Evolutionary conservation across 2,329 filamentous ascomycete genomes (phyloP), one percentile per base, ranked within the genome.

Genomic region (Colletotrichum cordylinicola): DNA sequence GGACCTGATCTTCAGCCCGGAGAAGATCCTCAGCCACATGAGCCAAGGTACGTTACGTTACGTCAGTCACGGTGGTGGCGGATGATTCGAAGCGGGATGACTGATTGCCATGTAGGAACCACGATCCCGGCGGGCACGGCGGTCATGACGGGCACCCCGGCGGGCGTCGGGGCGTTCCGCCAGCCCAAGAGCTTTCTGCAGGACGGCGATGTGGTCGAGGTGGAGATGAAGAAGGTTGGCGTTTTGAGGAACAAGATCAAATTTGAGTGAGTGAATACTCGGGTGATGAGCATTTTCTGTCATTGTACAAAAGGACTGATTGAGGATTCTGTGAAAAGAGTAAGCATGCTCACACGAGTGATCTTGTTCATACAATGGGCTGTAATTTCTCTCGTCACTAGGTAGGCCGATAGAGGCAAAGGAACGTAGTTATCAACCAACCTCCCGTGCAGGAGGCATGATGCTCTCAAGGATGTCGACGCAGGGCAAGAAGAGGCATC

Each of bases 381-480:
- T 58, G 55, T 58, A 16, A 29, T 58, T 29, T 58, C 55, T 29
- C 55, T 58, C 55, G 15, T 58, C 24, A 58, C 55, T 18, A 58
- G 24, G 55, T 58, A 58, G 55, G 27, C 55, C 21, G 1, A 6
- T 58, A 18, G 55, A 58, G 24, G 16, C 55, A 29, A 4, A 2
- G 3, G 13, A 16, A 43, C 6, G 8, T 58, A 58, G 24, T 4
- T 29, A 24, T 58, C 55, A 29, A 58, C 9, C 21, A 52, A 21
- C 18, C n/a, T 18, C 5, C 2, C 10, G 43, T 8, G 3, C n/a
- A 7, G 10, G 6, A 52, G 4, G 1, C 2, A 21, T 7, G 6
- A 8, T 13, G 12, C n/a, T 13, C 43, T 12, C 10, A 4, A 21
- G 10, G 1, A 52, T 13, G 43, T 2, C 4, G 0, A 0, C 1